These are phyloP conservation scores for Paxillus rubicundulus DNA, from an alignment of 768 basidiomycete genomes.

Conservation along the genomic window DNA sequence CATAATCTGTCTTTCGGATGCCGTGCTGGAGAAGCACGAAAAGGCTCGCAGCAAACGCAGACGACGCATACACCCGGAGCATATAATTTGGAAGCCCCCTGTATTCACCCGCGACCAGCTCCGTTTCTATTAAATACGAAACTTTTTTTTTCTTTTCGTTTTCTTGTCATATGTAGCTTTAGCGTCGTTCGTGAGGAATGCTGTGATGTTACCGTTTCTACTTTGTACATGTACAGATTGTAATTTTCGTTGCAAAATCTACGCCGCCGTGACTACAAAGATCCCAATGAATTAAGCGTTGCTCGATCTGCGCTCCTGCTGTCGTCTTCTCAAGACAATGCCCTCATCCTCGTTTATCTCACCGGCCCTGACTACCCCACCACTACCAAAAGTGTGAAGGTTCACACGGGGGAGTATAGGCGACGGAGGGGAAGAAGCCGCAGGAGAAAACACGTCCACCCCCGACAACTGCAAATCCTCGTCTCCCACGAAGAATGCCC, in stretches of 20 bases:
- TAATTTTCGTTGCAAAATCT: slow-evolving; percentile 2
- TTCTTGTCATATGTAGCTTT: slow-evolving; percentile 18
- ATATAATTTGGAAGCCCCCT: slow-evolving; percentile 92
- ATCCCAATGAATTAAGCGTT: slow-evolving; percentile 4
- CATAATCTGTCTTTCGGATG: slow-evolving; percentile 87
- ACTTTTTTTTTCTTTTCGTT: slow-evolving; percentile 1
- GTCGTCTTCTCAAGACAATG: slow-evolving; percentile 21
- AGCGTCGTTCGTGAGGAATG: slow-evolving; percentile 10
- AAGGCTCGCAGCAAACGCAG: slow-evolving; percentile 77
- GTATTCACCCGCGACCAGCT: slow-evolving; percentile 88
- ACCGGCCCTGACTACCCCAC: slow-evolving; percentile 2
- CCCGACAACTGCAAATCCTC: slow-evolving; percentile 57
- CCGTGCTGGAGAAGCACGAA: slow-evolving; percentile 87
- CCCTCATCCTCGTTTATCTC: slow-evolving; percentile 11
- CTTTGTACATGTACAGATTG: slow-evolving; percentile 10
- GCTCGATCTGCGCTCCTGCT: neutral
- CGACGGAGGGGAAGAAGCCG: slow-evolving; percentile 62
- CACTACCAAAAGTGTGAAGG: slow-evolving; percentile 17
- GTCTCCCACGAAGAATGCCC: slow-evolving; percentile 52
- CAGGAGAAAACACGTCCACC: slow-evolving; percentile 73
- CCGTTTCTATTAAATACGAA: slow-evolving; percentile 49
- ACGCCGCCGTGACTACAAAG: neutral
- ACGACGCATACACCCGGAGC: slow-evolving; percentile 74
- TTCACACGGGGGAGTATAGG: slow-evolving; percentile 48
- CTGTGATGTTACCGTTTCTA: slow-evolving; percentile 13